Base-by-base conservation (phyloP, 768 basidiomycete genomes). In the Phylloporus rhodoxanthus region DNA sequence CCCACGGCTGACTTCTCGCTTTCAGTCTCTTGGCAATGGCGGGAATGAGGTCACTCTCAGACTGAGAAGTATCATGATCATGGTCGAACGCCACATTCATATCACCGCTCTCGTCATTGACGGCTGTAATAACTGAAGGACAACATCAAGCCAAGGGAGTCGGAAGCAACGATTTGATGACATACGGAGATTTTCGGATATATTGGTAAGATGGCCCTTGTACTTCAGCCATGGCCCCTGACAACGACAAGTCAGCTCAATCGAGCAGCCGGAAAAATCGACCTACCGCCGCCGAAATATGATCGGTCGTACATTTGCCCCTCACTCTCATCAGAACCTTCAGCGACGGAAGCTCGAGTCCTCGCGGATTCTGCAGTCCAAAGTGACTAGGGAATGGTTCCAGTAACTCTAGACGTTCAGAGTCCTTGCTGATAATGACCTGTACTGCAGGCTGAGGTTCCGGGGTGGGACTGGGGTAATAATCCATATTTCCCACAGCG, bases 291-390 rank as follows among this genome's bases (percentile, higher is more conserved):
- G 96, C 96, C 29, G 90, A 93, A 50, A 98, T 99, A 64, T 98
- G 96, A 62, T 99, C 96, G 15, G 96, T 99, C 11, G 96, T 99
- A 68, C 96, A 99, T 71, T 99, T 98, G n/a, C 96, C 96, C 56
- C 89, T 75, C 7, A 98, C 91, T 26, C 92, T 74, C 78, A 98
- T 81, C 43, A 99, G 68, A 45, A 95, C 89, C 59, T 82, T 89
- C 66, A 97, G 71, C 20, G 78, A 58, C 8, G 91, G 86, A 14
- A 98, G 74, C 71, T 99, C 96, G 32, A 84, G 67, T 13, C 76
- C 78, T 49, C 78, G 70, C 14, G 68, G 52, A 57, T 78, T 79
- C 5, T 69, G 65, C 28, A 66, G 64, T 25, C 63, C 69, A 62
- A 97, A 96, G 61, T 82, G 88, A 54, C 84, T 85, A 2, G 68